Evolutionary conservation across 257 asterid species (phyloP), one percentile per base, ranked within the genome.

Genomic region (Petrea volubilis): DNA sequence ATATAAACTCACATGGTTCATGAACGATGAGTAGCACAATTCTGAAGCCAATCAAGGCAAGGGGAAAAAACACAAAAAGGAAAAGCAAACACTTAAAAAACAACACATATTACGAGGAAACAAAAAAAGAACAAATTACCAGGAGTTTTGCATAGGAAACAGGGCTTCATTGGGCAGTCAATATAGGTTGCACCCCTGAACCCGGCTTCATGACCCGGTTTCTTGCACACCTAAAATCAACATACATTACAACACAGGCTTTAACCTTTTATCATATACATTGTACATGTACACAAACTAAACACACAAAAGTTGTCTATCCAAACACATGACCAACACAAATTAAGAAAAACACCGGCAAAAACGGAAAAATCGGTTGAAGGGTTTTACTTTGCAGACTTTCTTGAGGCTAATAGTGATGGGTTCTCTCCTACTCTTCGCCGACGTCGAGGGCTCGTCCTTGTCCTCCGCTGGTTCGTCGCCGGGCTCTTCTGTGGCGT

Each of bases 91-190:
- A 61, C n/a, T n/a, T n/a, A n/a, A n/a, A n/a, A n/a, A n/a, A n/a
- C n/a, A n/a, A n/a, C n/a, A n/a, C n/a, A n/a, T n/a, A n/a, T n/a
- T n/a, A n/a, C 8, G 6, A 33, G 18, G 47, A 25, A 58, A n/a
- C 15, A 13, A 15, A 50, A 1, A 40, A 64, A 31, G n/a, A n/a
- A n/a, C n/a, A 38, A 38, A 5, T 50, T 80, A 93, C 99, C 99
- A 78, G 97, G 96, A 97, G 80, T 74, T 84, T 94, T 94, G 86
- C 99, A 94, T 55, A 94, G 96, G 71, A 91, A 94, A 80, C 99
- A 94, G 5, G 99, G 99, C 78, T 94, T 94, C 99, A 94, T 94
- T 0, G 99, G 99, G 78, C 99, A 94, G 74, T 94, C 99, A 75
- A 94, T 81, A 81, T 94, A 94, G 10, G 97, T 91, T 5, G 99